These are phyloP conservation scores for Dendrobium chrysotoxum DNA, from an alignment of 106 monocot genomes.

Conservation along the genomic window DNA sequence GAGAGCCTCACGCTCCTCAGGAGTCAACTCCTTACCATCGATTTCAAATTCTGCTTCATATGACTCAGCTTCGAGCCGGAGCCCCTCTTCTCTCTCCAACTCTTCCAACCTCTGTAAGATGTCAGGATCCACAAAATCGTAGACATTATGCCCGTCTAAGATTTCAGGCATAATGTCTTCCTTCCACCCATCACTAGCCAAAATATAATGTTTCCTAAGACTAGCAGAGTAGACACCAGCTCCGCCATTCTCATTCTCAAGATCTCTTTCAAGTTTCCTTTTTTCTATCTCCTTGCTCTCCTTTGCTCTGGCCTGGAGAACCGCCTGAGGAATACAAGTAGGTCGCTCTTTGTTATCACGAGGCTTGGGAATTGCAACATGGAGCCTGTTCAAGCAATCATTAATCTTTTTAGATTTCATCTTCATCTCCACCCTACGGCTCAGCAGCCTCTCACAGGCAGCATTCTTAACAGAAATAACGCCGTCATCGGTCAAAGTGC, in stretches of 20 bases:
- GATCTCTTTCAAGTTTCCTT: slow-evolving; percentile 78
- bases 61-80: slow-evolving; percentile 43
- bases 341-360: slow-evolving; percentile 89
- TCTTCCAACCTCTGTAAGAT: slow-evolving; percentile 76
- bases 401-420: slow-evolving; percentile 96
- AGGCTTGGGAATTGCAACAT: slow-evolving; percentile 89
- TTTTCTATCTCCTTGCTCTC: slow-evolving; percentile 42
- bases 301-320: slow-evolving; percentile 62
- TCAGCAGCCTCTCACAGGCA: slow-evolving; percentile 79
- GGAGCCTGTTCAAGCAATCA: slow-evolving; percentile 78
- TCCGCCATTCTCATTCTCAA: slow-evolving; percentile 92
- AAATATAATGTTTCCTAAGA: slow-evolving; percentile 76
- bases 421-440: slow-evolving; percentile 80
- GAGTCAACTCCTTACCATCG: slow-evolving; percentile 51
- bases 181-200: slow-evolving; percentile 90
- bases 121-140: slow-evolving; percentile 86
- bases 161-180: slow-evolving; percentile 92
- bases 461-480: slow-evolving; percentile 90
- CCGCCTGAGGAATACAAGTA: slow-evolving; percentile 75
- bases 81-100: slow-evolving; percentile 87
- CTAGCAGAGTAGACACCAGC: slow-evolving; percentile 98
- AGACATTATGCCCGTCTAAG: slow-evolving; percentile 89
- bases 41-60: slow-evolving; percentile 58
- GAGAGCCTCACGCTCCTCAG: slow-evolving; percentile 62
- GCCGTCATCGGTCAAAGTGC: slow-evolving; percentile 88